Evolutionary conservation across 108 stramenopile genomes (phyloP).

Genomic region (Cyclotella atomus): DNA sequence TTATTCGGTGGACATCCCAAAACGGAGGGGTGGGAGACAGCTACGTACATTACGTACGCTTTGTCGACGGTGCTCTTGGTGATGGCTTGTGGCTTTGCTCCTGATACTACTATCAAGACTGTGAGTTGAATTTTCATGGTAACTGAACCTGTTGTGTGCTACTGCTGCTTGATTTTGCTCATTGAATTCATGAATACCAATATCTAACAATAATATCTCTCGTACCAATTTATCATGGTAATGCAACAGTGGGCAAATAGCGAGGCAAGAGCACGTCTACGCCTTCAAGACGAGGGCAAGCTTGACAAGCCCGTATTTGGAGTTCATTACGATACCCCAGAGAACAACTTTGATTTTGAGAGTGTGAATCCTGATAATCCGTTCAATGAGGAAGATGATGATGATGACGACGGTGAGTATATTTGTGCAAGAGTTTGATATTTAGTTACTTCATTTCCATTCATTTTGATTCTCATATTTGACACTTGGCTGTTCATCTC

Average conservation of each 20-base stretch:
- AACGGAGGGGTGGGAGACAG: constrained; percentile 68
- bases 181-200: no score
- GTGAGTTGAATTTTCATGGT: constrained; percentile 27
- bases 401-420: constrained; percentile 33
- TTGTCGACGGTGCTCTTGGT: constrained; percentile 31
- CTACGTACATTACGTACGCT: constrained; percentile 52
- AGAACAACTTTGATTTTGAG: constrained; percentile 52
- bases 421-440: background rate
- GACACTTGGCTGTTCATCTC: background rate
- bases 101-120: constrained; percentile 61
- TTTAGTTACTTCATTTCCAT: no score
- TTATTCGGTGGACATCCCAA: constrained; percentile 59
- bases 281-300: constrained; percentile 46
- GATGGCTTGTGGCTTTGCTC: constrained; percentile 44
- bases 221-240: background rate
- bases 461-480: no score
- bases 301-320: constrained; percentile 61
- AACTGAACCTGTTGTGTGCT: no score
- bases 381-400: constrained; percentile 58
- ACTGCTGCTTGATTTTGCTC: no score
- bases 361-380: constrained; percentile 48
- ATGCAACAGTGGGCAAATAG: constrained; percentile 53
- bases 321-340: constrained; percentile 55
- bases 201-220: no score
- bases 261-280: constrained; percentile 62